Conservation (phyloP, 371 early-diverging fungal species). For the Rhizoclosmatium hyalinum region DNA sequence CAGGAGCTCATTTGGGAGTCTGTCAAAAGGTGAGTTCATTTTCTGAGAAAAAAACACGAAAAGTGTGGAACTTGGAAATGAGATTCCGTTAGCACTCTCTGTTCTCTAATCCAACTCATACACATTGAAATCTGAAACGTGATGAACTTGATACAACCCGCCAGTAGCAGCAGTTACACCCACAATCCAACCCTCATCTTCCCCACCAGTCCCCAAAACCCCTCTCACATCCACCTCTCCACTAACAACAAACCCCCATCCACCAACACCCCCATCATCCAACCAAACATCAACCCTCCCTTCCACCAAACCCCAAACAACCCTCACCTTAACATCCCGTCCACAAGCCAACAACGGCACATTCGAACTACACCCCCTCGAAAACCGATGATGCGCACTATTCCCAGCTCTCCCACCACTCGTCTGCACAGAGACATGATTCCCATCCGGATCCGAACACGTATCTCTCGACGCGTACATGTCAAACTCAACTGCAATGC, state of each 20-base stretch:
- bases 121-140: constrained; percentile 34
- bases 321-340: neutral
- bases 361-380: constrained; percentile 50
- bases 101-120: neutral
- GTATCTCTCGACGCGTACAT: constrained; percentile 56
- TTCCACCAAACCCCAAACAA: constrained; percentile 1
- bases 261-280: constrained; percentile 1
- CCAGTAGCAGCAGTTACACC: constrained; percentile 68
- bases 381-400: constrained; percentile 56
- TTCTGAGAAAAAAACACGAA: too few species aligned
- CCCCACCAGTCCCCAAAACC: constrained; percentile 58
- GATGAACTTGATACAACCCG: constrained; percentile 57
- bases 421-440: constrained; percentile 62
- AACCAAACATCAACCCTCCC: neutral
- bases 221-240: constrained; percentile 21
- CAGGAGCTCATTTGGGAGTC: too few species aligned
- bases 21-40: too few species aligned
- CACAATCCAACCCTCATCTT: constrained; percentile 51
- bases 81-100: neutral
- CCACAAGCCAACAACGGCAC: constrained; percentile 53
- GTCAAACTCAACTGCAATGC: constrained; percentile 64
- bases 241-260: neutral
- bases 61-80: too few species aligned
- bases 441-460: constrained; percentile 56
- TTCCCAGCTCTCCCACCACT: constrained; percentile 41